Evolutionary conservation across 176 grass and related monocot species (phyloP), one percentile per base, ranked within the genome.

Genomic region (Luzula sylvatica): DNA sequence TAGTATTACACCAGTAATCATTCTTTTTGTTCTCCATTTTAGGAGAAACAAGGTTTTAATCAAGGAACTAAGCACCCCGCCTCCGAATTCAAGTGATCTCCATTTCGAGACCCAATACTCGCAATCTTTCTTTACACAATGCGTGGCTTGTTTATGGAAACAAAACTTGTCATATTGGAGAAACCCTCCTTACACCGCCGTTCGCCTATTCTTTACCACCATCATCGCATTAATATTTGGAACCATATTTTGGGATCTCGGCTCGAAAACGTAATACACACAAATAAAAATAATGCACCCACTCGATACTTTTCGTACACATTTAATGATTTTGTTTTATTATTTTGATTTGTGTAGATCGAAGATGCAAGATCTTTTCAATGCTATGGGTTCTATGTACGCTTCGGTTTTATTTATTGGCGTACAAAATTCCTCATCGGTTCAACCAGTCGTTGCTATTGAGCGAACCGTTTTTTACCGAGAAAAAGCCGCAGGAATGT

Each of bases 401-500:
- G 78, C 75, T 14, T 79, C 82, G 53, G 87, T 94, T 72, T 41
- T 94, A 11, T 94, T 87, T 55, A 58, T 87, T 32, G 82, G 88
- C 46, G 20, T 83, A 2, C 75, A 87, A 57, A 94, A 94, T 68
- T 68, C 82, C 49, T 69, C 71, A 28, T 63, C 82, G n/a, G 82
- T 87, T 65, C 87, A 94, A 49, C 87, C 78, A 21, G 82, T 87
- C 20, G 82, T 94, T 49, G 78, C 74, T 39, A 71, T 94, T 16
- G 88, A 94, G 44, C 67, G 82, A 74, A 87, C 75, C 38, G 82
- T 94, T 39, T 94, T 87, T 63, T 94, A 94, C 39, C 76, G 88
- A 75, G 88, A 94, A 72, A 79, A 69, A 53, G 78, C 82, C 45
- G 87, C 87, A 1, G 87, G 87, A 47, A 94, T 94, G 87, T 94